Evolutionary conservation across 1,139 yeast species (phyloP).

Genomic region (Geotrichum fermentans): DNA sequence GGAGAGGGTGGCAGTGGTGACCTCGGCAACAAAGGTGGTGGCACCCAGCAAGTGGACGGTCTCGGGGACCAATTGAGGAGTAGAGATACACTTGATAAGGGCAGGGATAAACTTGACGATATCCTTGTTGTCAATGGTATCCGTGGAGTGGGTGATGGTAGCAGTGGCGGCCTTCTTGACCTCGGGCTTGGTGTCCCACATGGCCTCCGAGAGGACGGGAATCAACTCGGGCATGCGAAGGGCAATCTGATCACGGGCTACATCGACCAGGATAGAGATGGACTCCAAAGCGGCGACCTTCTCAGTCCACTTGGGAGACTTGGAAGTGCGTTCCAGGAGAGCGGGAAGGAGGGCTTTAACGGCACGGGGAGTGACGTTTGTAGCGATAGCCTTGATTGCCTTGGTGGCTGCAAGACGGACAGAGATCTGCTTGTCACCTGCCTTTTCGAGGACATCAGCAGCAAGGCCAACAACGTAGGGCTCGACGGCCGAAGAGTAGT

Average conservation of each 20-base stretch:
- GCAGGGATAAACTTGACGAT: constrained; percentile 98
- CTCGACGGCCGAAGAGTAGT: constrained; percentile 86
- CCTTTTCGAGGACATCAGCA: constrained; percentile 62
- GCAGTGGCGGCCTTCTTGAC: constrained; percentile 95
- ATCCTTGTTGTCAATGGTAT: constrained; percentile 98
- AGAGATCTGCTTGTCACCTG: constrained; percentile 86
- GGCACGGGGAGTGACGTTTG: constrained; percentile 85
- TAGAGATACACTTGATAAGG: constrained; percentile 92
- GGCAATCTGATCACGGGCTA: constrained; percentile 94
- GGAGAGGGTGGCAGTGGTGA: constrained; percentile 97
- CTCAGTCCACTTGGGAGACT: constrained; percentile 96
- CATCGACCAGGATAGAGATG: constrained; percentile 80
- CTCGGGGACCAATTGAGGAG: constrained; percentile 96
- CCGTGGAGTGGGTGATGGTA: constrained; percentile 93
- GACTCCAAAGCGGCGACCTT: constrained; percentile 87
- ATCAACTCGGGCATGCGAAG: constrained; percentile 99
- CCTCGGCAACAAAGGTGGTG: constrained; percentile 98
- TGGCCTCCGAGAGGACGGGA: constrained; percentile 96
- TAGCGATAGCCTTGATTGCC: constrained; percentile 73
- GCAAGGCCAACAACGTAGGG: constrained; percentile 82
- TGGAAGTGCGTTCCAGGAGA: constrained; percentile 61
- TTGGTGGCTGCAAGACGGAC: constrained; percentile 63
- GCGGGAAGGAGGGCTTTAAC: constrained; percentile 85
- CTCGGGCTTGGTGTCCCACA: constrained; percentile 99
- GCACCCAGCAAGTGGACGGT: constrained; percentile 99